These are phyloP conservation scores for Wickerhamiella occidentalis DNA, from an alignment of 805 yeast species.

Conservation along the genomic window DNA sequence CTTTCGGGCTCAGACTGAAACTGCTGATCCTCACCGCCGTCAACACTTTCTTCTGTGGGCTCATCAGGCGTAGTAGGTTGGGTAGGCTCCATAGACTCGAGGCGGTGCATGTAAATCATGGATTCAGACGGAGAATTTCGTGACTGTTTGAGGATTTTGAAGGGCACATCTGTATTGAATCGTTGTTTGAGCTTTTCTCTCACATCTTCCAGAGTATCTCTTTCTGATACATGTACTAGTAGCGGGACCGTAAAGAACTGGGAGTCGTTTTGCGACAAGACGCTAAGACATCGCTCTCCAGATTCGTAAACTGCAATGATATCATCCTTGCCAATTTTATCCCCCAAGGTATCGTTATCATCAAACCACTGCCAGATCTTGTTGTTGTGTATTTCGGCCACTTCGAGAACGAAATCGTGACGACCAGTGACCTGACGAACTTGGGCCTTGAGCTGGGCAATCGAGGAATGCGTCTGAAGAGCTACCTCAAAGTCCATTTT, in stretches of 20 bases:
- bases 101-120: constrained; percentile 3
- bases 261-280: background rate
- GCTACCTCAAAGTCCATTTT: constrained; percentile 56
- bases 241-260: constrained; percentile 65
- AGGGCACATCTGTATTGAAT: background rate
- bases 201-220: constrained; percentile 32
- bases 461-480: constrained; percentile 50
- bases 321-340: constrained; percentile 52
- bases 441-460: constrained; percentile 48
- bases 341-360: constrained; percentile 44
- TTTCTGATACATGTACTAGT: constrained; percentile 43
- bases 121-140: background rate
- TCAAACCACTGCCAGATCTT: constrained; percentile 63
- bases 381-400: constrained; percentile 52
- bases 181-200: background rate
- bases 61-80: background rate
- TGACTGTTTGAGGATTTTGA: background rate
- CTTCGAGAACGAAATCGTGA: constrained; percentile 32
- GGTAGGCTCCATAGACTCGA: background rate
- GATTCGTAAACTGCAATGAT: constrained; percentile 51
- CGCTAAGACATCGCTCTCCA: background rate
- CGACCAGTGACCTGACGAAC: constrained; percentile 37
- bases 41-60: background rate
- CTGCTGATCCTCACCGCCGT: background rate
- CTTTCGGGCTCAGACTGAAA: background rate